These are phyloP conservation scores for Veloboletus limbatus DNA, from an alignment of 1,284 basidiomycete genomes.

Conservation along the genomic window DNA sequence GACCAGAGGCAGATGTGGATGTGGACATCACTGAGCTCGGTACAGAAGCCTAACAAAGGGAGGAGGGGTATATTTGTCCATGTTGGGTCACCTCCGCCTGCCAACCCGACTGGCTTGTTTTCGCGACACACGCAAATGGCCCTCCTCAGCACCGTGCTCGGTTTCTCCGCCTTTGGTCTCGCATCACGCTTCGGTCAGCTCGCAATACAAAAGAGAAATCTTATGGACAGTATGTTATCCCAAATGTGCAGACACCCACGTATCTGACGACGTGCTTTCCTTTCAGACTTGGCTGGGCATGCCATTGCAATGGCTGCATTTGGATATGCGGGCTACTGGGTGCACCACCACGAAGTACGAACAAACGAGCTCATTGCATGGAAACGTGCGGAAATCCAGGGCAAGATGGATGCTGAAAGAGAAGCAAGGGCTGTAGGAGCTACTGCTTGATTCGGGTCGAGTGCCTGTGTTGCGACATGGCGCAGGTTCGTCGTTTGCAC, in stretches of 20 bases:
- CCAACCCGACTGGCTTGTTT: too few species aligned
- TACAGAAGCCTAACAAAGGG: background rate
- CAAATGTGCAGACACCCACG: background rate
- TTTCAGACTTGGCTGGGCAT: slow-evolving; percentile 61
- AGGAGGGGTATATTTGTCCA: slow-evolving; percentile 24
- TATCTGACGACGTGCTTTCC: background rate
- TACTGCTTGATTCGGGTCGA: slow-evolving; percentile 17
- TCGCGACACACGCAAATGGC: too few species aligned
- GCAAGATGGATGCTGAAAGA: slow-evolving; percentile 31
- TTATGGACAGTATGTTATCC: slow-evolving; percentile 60
- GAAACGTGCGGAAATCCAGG: slow-evolving; percentile 57
- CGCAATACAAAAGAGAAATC: slow-evolving; percentile 68
- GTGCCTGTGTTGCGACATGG: background rate
- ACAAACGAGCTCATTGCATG: slow-evolving; percentile 56
- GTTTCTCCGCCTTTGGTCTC: slow-evolving; percentile 78
- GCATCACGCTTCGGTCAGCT: slow-evolving; percentile 78
- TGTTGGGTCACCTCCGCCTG: slow-evolving; percentile 18
- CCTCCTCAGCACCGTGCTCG: slow-evolving; percentile 68
- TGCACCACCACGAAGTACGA: slow-evolving; percentile 59
- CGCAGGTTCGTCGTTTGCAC: slow-evolving; percentile 23
- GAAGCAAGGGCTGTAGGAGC: slow-evolving; percentile 23
- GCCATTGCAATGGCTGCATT: slow-evolving; percentile 63
- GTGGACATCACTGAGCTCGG: slow-evolving; percentile 18
- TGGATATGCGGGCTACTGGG: slow-evolving; percentile 68
- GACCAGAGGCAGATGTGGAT: slow-evolving; percentile 1